Evolutionary conservation across 768 basidiomycete species (phyloP).

Genomic region (Porpolomopsis calyptriformis): DNA sequence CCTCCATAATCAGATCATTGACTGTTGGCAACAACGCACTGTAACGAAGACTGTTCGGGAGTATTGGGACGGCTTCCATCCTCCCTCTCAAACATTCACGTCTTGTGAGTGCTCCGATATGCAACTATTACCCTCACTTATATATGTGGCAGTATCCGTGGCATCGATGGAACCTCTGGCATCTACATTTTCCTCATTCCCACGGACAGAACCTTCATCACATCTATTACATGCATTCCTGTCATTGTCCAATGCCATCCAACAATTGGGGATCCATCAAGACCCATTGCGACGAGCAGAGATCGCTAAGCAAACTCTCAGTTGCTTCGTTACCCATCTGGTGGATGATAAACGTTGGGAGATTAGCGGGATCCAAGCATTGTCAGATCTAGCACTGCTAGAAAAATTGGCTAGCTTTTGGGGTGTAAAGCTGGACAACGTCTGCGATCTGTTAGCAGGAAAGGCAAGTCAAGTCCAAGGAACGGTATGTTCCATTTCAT

Average conservation of each 20-base stretch:
- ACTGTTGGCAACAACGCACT: constrained; percentile 43
- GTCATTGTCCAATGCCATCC: constrained; percentile 40
- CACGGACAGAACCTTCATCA: constrained; percentile 40
- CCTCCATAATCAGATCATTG: constrained; percentile 37
- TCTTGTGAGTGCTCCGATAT: constrained; percentile 16
- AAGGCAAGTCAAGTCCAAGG: constrained; percentile 17
- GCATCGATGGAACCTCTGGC: too few relatives aligned
- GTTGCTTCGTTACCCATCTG: constrained; percentile 28
- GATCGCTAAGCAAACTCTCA: constrained; percentile 30
- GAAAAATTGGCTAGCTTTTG: constrained; percentile 29
- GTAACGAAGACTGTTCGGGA: constrained; percentile 25
- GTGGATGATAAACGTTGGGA: constrained; percentile 15
- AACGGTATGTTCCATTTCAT: constrained; percentile 17
- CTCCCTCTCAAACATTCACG: constrained; percentile 12
- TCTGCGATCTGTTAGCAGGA: constrained; percentile 17
- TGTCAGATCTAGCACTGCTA: constrained; percentile 42
- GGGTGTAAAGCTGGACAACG: constrained; percentile 21
- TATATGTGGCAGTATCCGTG: too few relatives aligned
- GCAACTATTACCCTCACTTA: too few relatives aligned
- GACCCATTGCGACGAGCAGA: constrained; percentile 24
- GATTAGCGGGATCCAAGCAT: constrained; percentile 18
- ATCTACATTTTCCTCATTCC: too few relatives aligned
- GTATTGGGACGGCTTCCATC: constrained; percentile 13
- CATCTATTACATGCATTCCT: constrained; percentile 45
- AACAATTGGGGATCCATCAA: constrained; percentile 42